Evolutionary conservation across 441 rosid genomes (phyloP).

Genomic region (Erysimum cheiri): DNA sequence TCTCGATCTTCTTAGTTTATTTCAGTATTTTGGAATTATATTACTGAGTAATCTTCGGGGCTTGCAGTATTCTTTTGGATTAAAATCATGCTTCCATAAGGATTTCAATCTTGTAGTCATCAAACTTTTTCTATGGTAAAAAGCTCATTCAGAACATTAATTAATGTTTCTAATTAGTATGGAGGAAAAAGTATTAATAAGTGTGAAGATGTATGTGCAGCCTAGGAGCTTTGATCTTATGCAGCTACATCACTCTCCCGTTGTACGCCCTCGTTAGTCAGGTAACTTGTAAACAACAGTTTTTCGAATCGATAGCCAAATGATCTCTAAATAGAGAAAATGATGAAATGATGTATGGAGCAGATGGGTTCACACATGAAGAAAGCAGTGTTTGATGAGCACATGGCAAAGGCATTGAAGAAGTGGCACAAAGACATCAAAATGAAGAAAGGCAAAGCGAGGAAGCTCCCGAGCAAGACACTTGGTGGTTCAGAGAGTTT

Average conservation of each 20-base stretch:
- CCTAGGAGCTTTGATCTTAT: conserved; percentile 60
- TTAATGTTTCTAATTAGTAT: conserved; percentile 17
- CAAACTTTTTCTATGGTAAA: conserved; percentile 58
- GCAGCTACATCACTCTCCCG: conserved; percentile 86
- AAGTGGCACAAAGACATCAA: conserved; percentile 66
- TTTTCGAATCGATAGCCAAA: neutral
- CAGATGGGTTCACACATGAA: conserved; percentile 81
- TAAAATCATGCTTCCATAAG: conserved; percentile 72
- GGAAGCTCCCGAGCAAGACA: conserved; percentile 47
- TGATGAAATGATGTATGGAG: conserved; percentile 8
- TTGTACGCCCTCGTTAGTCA: conserved; percentile 85
- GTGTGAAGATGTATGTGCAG: conserved; percentile 24
- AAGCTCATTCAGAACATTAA: neutral
- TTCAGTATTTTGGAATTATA: neutral
- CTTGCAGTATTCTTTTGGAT: conserved; percentile 69
- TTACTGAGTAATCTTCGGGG: neutral
- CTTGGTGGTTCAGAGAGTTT: conserved; percentile 55
- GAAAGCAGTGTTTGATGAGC: conserved; percentile 62
- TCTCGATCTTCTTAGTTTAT: neutral
- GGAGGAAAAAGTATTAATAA: neutral
- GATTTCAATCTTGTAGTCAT: conserved; percentile 53
- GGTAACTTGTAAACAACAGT: conserved; percentile 48
- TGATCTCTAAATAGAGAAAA: neutral
- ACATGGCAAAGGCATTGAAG: conserved; percentile 58
- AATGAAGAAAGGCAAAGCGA: conserved; percentile 51